Base-by-base conservation (phyloP, 192 early-diverging fungal species). In the Chytriomyces sp. region DNA sequence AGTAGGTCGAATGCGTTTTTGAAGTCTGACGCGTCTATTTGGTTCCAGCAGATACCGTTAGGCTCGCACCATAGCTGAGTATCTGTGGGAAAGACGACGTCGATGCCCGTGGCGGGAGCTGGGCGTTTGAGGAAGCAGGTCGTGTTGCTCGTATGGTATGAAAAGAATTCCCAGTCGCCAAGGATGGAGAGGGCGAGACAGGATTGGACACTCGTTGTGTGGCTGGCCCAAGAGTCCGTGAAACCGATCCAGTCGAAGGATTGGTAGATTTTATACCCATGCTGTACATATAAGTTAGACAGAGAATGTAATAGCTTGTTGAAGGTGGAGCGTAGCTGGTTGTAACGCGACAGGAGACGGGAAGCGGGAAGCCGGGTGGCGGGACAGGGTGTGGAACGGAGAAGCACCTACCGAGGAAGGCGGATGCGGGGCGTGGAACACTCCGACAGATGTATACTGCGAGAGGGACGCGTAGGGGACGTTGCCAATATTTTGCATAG, bases 171-270 rank as follows among this genome's bases (percentile, higher is more conserved):
- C 19, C 19, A 39, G 7, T 44, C 62, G 62, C 34, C 19, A 17
- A 64, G 62, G 30, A 64, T 44, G 19, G 19, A 12, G 12, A 39
- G 62, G 2, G 25, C 34, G 37, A 64, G 26, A 34, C 62, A 64
- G 37, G 10, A n/a, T 34, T 33, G 25, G 7, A 64, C 37, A 25
- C 5, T 14, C 7, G 14, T n/a, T 19, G 22, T 41, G 17, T 44
- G 14, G 6, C 22, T 38, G 5, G n/a, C 39, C 7, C 17, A 10
- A 19, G 32, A 14, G 22, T 6, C 14, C 7, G 25, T 30, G 62
- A 64, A 64, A 25, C 62, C 62, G 39, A 41, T 22, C 62, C 62
- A 64, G 37, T 64, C 62, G 28, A 64, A 64, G 14, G 39, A 31
- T 39, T 64, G 10, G 25, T 28, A 64, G 62, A 44, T 44, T 44